These are phyloP conservation scores for Calonectria naviculata DNA, from an alignment of 2,329 filamentous ascomycete genomes.

Conservation along the genomic window DNA sequence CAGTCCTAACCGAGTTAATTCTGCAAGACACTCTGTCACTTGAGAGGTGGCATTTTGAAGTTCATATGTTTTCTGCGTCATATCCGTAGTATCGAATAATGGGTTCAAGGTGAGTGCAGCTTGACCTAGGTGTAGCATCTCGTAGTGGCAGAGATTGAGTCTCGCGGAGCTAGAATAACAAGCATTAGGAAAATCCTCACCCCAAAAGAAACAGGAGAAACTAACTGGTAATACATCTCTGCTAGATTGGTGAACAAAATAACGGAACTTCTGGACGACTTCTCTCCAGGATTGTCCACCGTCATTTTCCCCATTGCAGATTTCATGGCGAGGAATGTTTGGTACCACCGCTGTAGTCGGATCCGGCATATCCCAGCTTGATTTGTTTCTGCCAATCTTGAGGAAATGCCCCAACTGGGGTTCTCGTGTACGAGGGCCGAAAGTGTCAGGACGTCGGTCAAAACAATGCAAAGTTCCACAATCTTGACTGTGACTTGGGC, in stretches of 20 bases:
- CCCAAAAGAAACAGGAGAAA: accelerated
- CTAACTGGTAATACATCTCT: constrained; percentile 42
- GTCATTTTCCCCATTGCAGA: constrained; percentile 24
- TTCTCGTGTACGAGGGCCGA: constrained; percentile 36
- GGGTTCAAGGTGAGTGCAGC: constrained; percentile 16
- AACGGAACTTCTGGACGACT: constrained; percentile 25
- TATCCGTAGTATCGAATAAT: background rate
- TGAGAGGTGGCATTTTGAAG: constrained; percentile 34
- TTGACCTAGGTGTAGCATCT: constrained; percentile 33
- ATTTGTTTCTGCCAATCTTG: constrained; percentile 27
- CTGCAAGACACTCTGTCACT: constrained; percentile 34
- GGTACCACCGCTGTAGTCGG: constrained; percentile 35
- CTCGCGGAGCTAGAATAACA: constrained; percentile 26
- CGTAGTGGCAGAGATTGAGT: constrained; percentile 34
- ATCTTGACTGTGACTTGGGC: constrained; percentile 33
- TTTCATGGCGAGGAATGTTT: constrained; percentile 30
- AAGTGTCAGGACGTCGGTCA: constrained; percentile 35
- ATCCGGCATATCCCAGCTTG: constrained; percentile 34
- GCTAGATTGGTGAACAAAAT: constrained; percentile 35
- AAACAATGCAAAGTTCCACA: constrained; percentile 36
- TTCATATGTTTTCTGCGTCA: constrained; percentile 35
- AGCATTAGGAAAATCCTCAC: background rate
- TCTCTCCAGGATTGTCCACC: background rate
- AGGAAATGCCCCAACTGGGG: constrained; percentile 31
- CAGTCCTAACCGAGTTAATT: constrained; percentile 27